Percentiles rank a stretch among this genome's conserved stretches.
Conservation (phyloP, 129 eudicot genomes). For the Artemisia annua region DNA sequence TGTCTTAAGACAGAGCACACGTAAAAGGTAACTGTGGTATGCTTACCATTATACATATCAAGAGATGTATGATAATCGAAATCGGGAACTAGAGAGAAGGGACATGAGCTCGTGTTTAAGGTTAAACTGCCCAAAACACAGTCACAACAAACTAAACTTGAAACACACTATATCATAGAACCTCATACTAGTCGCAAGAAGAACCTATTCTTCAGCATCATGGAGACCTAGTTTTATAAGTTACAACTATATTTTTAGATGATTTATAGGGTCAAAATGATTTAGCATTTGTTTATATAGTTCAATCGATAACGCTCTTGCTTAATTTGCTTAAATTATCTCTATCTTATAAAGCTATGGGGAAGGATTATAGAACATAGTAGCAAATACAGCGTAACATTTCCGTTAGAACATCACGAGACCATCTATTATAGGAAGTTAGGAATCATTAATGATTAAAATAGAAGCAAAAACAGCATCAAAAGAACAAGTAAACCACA, state of each 20-base stretch:
- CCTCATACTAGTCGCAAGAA: neutral
- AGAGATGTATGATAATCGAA: neutral
- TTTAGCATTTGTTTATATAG: too few relatives aligned
- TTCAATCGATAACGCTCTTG: too few relatives aligned
- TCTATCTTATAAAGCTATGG: too few relatives aligned
- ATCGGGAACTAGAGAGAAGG: slow-evolving; percentile 7
- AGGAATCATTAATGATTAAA: neutral
- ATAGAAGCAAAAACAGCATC: neutral
- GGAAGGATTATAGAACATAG: neutral
- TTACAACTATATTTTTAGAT: neutral
- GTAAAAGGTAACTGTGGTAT: neutral
- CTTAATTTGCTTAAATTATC: too few relatives aligned
- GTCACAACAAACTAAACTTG: neutral
- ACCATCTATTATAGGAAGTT: neutral
- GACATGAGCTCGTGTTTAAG: neutral
- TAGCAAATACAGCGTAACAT: slow-evolving; percentile 7
- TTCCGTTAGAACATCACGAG: neutral
- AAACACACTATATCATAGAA: slow-evolving; percentile 13
- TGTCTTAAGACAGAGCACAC: slow-evolving; percentile 10
- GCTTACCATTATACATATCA: slow-evolving; percentile 1
- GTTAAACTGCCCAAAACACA: neutral
- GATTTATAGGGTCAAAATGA: neutral
- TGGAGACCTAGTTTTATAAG: slow-evolving; percentile 1
- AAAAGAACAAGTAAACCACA: slow-evolving; percentile 3
- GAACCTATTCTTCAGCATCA: slow-evolving; percentile 1